Evolutionary conservation across 768 basidiomycete species (phyloP).

Genomic region (Pulveroboletus sp.): DNA sequence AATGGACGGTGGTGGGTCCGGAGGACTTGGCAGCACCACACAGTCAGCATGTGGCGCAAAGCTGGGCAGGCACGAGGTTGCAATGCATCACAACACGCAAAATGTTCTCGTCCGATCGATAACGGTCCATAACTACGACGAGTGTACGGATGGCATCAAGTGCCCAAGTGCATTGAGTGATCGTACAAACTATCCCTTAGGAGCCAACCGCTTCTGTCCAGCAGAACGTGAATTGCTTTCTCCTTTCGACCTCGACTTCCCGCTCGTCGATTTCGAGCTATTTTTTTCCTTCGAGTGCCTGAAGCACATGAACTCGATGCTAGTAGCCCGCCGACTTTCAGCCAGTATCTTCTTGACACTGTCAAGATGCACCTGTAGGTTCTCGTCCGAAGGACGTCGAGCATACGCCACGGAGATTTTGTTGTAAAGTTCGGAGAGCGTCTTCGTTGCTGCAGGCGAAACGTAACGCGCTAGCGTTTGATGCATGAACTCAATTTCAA

Average conservation of each 20-base stretch:
- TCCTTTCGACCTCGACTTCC: conserved; percentile 18
- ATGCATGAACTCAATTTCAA: conserved; percentile 99
- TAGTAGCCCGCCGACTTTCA: conserved; percentile 85
- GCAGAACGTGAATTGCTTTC: conserved; percentile 14
- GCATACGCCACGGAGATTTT: conserved; percentile 92
- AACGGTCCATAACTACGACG: too few relatives aligned
- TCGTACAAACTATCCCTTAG: background rate
- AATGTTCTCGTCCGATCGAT: too few relatives aligned
- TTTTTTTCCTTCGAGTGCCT: conserved; percentile 54
- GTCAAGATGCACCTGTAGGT: conserved; percentile 82
- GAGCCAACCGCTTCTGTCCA: conserved; percentile 18
- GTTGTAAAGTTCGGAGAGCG: conserved; percentile 87
- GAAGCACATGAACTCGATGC: conserved; percentile 94
- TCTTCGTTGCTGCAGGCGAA: conserved; percentile 71
- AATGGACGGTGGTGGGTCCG: too few relatives aligned
- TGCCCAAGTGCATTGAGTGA: too few relatives aligned
- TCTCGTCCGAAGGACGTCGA: conserved; percentile 78
- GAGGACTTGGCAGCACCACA: too few relatives aligned
- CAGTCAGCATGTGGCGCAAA: too few relatives aligned
- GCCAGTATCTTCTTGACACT: conserved; percentile 86
- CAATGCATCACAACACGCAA: too few relatives aligned
- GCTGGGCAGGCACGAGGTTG: too few relatives aligned
- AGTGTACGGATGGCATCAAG: too few relatives aligned
- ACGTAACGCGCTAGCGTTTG: conserved; percentile 91
- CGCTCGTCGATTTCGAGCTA: conserved; percentile 11